These are phyloP conservation scores for Citrus reticulata DNA, from an alignment of 345 rosid species.

Conservation along the genomic window DNA sequence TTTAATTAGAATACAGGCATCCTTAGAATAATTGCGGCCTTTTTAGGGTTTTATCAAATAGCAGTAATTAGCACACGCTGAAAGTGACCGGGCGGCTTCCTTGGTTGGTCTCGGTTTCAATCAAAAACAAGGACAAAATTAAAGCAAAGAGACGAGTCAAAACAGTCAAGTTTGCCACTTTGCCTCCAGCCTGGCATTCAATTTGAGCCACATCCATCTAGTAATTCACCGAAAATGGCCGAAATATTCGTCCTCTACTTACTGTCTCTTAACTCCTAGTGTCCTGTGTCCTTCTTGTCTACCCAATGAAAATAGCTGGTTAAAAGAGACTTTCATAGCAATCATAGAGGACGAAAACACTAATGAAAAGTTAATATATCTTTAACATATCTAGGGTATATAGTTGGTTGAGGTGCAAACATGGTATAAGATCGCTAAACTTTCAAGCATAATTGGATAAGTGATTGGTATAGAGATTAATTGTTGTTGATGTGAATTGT, in stretches of 20 bases:
- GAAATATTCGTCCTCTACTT: neutral
- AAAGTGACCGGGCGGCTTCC: conserved; percentile 21
- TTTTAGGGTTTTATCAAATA: neutral
- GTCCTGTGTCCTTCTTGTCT: neutral
- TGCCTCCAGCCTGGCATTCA: conserved; percentile 19
- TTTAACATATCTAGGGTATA: too few relatives aligned
- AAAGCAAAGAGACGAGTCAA: neutral
- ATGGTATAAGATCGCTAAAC: neutral
- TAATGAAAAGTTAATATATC: too few relatives aligned
- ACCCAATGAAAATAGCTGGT: neutral
- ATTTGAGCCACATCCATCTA: neutral
- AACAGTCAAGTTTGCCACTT: conserved; percentile 5
- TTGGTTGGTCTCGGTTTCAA: neutral
- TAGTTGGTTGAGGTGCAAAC: too few relatives aligned
- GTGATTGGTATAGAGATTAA: too few relatives aligned
- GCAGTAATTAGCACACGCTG: neutral
- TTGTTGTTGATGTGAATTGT: too few relatives aligned
- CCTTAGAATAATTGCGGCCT: neutral
- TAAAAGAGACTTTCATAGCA: neutral
- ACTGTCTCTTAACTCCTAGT: neutral
- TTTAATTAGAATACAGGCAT: too few relatives aligned
- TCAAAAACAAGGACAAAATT: neutral
- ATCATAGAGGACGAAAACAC: too few relatives aligned
- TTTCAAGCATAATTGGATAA: too few relatives aligned
- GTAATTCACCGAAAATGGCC: neutral